phyloP scores from a whole-genome alignment of 345 rosid species.

The Boechera divaricarpa region DNA sequence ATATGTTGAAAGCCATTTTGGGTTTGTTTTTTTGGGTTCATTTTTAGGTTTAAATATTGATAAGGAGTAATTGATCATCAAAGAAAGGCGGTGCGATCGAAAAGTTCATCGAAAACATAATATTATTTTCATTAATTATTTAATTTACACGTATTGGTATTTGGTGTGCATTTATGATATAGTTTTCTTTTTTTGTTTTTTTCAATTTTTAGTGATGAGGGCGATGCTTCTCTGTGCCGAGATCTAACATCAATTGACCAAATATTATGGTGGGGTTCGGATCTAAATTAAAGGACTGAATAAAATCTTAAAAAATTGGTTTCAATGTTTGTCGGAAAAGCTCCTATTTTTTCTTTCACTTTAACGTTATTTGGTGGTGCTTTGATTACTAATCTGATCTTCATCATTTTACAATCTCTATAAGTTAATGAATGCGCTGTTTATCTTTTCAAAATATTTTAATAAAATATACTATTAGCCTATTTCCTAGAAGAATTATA shows the following conservation, averaged over 20 bases:
- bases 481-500: too few relatives aligned
- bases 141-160: constrained; percentile 20
- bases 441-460: too few relatives aligned
- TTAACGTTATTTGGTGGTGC: background rate
- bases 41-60: background rate
- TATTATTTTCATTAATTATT: background rate
- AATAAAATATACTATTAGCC: too few relatives aligned
- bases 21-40: too few relatives aligned
- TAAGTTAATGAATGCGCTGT: too few relatives aligned
- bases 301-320: background rate
- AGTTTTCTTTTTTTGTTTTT: background rate
- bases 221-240: constrained; percentile 23
- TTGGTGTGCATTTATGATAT: constrained; percentile 27
- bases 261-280: constrained; percentile 37
- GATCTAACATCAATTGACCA: constrained; percentile 38
- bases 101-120: constrained; percentile 17
- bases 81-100: constrained; percentile 17
- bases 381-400: background rate
- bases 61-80: background rate
- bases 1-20: too few relatives aligned
- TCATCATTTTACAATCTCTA: too few relatives aligned
- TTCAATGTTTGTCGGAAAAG: constrained; percentile 18
- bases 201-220: constrained; percentile 7
- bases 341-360: background rate
- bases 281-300: constrained; percentile 20